Conservation (phyloP, 1,284 basidiomycete species). For the Cryptococcus hybrid region DNA sequence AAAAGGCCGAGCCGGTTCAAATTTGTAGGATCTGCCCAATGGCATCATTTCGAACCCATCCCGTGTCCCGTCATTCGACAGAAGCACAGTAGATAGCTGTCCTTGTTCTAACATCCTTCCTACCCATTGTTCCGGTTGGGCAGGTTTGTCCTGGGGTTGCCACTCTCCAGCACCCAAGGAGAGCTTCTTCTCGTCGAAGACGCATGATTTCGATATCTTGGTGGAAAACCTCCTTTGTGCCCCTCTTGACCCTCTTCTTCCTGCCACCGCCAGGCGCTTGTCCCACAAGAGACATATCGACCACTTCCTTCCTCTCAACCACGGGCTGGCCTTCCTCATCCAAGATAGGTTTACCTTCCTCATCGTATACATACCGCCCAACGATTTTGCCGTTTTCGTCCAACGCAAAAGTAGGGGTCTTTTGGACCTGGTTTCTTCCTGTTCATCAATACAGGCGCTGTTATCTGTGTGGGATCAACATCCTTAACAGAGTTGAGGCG, state of each 20-base stretch:
- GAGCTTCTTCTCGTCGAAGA: constrained; percentile 39
- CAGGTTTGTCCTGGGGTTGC: constrained; percentile 19
- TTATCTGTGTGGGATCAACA: constrained; percentile 32
- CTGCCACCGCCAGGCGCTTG: constrained; percentile 20
- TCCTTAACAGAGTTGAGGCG: constrained; percentile 30
- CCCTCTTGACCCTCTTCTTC: constrained; percentile 18
- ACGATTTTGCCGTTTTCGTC: constrained; percentile 37
- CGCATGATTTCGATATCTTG: constrained; percentile 42
- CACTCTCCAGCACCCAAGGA: constrained; percentile 43
- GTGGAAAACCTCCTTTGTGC: constrained; percentile 42
- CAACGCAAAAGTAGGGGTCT: constrained; percentile 26
- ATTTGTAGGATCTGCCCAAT: constrained; percentile 40
- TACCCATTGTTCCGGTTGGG: constrained; percentile 41
- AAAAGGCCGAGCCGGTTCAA: constrained; percentile 44
- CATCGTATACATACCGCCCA: constrained; percentile 41
- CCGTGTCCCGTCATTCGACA: constrained; percentile 36
- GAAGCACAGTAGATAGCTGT: constrained; percentile 33
- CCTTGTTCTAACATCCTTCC: constrained; percentile 37
- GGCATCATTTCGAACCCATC: constrained; percentile 42
- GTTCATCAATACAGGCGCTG: constrained; percentile 35
- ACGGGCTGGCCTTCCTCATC: constrained; percentile 36
- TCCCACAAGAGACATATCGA: constrained; percentile 41
- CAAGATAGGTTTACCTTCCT: constrained; percentile 36
- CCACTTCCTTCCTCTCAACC: constrained; percentile 31
- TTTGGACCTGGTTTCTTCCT: constrained; percentile 39